Evolutionary conservation across 139 green algal genomes (phyloP).

Genomic region (Chlamydomonas applanata): DNA sequence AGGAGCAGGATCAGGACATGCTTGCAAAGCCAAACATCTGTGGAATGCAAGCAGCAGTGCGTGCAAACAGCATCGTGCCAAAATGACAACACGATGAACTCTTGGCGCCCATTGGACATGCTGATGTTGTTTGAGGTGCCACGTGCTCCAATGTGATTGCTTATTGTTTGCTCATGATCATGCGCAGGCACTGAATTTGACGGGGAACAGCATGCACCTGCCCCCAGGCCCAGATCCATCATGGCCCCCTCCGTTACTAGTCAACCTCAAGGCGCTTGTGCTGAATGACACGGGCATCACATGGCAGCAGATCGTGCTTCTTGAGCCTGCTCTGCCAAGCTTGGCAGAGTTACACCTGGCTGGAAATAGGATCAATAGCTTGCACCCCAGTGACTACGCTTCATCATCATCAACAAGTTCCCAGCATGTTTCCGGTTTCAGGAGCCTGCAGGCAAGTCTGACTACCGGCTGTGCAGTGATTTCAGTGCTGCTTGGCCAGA

Average conservation of each 20-base stretch:
- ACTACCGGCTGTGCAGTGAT: no score
- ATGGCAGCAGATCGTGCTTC: slow-evolving; percentile 41
- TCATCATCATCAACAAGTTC: neutral
- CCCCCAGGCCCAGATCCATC: neutral
- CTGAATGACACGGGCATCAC: slow-evolving; percentile 63
- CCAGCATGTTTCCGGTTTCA: slow-evolving; percentile 12
- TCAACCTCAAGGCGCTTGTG: slow-evolving; percentile 57
- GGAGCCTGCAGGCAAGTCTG: slow-evolving; percentile 12
- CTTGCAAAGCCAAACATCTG: no score
- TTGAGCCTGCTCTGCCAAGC: slow-evolving; percentile 47
- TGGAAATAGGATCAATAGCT: slow-evolving; percentile 52
- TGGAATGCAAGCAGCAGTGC: no score
- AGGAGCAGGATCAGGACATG: no score
- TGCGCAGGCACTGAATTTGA: slow-evolving; percentile 53
- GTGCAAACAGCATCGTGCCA: no score
- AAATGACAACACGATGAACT: no score
- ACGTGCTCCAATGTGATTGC: neutral
- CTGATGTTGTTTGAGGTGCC: no score
- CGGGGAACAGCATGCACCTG: slow-evolving; percentile 50
- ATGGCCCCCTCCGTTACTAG: neutral
- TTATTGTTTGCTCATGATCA: neutral
- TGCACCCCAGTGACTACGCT: neutral
- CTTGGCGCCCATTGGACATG: no score
- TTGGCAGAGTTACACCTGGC: slow-evolving; percentile 70
- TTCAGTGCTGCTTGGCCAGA: no score